Evolutionary conservation across 2,329 filamentous ascomycete genomes (phyloP).

Genomic region (Diaporthe humulicola): DNA sequence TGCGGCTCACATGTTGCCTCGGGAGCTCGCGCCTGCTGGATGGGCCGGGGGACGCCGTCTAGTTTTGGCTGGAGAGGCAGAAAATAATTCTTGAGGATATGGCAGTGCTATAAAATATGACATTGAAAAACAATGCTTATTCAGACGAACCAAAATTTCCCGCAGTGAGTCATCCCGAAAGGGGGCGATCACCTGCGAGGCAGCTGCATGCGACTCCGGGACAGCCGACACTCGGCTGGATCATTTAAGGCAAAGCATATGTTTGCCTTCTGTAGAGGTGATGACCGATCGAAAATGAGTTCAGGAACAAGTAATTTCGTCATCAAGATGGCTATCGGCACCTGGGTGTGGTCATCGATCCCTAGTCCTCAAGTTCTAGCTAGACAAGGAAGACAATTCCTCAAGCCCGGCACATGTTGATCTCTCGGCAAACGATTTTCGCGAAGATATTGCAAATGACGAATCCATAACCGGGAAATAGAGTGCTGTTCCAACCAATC

Average conservation of each 20-base stretch:
- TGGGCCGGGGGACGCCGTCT: background rate
- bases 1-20: background rate
- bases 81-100: background rate
- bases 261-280: background rate
- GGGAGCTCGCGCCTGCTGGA: background rate
- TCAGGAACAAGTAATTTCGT: background rate
- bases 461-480: too few relatives aligned
- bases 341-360: background rate
- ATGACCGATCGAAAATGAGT: background rate
- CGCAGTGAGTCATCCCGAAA: background rate
- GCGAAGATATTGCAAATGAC: background rate
- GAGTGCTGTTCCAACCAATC: too few relatives aligned
- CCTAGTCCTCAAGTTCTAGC: too few relatives aligned
- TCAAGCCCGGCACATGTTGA: background rate
- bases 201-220: background rate
- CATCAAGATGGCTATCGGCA: background rate
- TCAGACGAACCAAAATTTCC: background rate
- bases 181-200: background rate
- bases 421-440: background rate
- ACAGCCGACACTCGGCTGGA: background rate
- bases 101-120: background rate
- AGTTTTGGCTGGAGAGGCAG: background rate
- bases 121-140: background rate
- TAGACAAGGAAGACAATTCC: background rate
- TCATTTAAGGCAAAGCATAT: background rate